phyloP scores from a whole-genome alignment of 495 filamentous ascomycete species.

The Penicillium daleae region DNA sequence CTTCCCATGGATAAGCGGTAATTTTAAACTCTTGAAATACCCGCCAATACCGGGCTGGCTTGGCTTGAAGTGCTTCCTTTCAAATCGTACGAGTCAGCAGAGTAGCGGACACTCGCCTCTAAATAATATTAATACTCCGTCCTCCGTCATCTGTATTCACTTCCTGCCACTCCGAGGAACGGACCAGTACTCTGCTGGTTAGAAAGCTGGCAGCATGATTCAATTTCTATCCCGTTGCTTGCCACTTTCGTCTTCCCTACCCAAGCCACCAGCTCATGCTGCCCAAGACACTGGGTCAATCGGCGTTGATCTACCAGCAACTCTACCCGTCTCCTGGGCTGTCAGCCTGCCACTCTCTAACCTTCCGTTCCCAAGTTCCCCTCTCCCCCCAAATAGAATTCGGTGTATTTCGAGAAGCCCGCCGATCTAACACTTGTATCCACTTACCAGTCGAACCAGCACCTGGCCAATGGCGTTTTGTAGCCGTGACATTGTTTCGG shows the following conservation, averaged over 20 bases:
- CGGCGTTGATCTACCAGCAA: conserved; percentile 4
- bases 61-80: not conserved
- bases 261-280: conserved; percentile 6
- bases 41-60: not conserved
- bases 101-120: not conserved
- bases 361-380: no score
- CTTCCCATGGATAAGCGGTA: not conserved
- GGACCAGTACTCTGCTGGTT: not conserved
- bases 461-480: conserved; percentile 14
- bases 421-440: conserved; percentile 17
- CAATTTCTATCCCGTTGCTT: not conserved
- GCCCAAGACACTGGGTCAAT: not conserved
- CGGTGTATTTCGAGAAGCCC: conserved; percentile 15
- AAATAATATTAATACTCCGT: not conserved
- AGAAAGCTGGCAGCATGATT: not conserved
- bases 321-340: conserved; percentile 5
- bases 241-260: not conserved
- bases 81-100: not conserved
- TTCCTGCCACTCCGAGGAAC: not conserved
- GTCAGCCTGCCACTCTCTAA: not conserved
- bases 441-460: conserved; percentile 2
- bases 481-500: conserved; percentile 6
- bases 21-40: not conserved
- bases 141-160: not conserved
- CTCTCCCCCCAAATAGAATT: not conserved